phyloP scores from a whole-genome alignment of 768 basidiomycete species.

The Amylocystis lapponica region DNA sequence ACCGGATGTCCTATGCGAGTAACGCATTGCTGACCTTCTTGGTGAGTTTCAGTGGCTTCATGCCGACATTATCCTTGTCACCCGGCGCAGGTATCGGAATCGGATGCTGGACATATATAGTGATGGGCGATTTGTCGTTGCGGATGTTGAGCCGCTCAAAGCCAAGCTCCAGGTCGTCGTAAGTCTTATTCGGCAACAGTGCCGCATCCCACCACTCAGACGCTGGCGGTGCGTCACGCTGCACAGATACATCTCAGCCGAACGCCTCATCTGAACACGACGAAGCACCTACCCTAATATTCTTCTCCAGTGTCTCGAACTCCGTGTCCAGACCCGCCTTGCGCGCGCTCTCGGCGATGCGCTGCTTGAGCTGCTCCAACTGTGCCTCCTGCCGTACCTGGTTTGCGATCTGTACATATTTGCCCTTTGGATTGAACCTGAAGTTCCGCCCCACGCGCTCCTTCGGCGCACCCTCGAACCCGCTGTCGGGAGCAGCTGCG shows the following conservation, averaged over 20 bases:
- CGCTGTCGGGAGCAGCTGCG: constrained; percentile 46
- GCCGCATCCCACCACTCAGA: constrained; percentile 98
- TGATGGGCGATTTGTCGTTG: constrained; percentile 68
- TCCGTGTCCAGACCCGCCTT: constrained; percentile 96
- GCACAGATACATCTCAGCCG: not conserved
- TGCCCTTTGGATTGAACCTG: constrained; percentile 89
- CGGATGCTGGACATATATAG: constrained; percentile 92
- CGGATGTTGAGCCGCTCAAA: constrained; percentile 58
- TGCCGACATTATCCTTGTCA: constrained; percentile 72
- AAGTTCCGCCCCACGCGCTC: constrained; percentile 67
- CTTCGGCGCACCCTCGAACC: constrained; percentile 68
- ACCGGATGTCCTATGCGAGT: not conserved
- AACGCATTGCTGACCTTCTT: constrained; percentile 54
- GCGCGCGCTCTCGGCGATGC: constrained; percentile 87
- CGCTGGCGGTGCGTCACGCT: constrained; percentile 83
- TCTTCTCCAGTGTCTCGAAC: constrained; percentile 85
- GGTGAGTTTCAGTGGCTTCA: constrained; percentile 88
- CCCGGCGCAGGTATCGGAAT: constrained; percentile 91
- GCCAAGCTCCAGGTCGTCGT: constrained; percentile 65
- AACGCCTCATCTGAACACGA: constrained; percentile 1
- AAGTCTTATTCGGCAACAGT: constrained; percentile 72
- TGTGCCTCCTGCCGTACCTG: constrained; percentile 70
- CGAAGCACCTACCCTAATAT: constrained; percentile 66
- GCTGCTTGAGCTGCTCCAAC: constrained; percentile 85
- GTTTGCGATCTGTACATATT: constrained; percentile 72